Evolutionary conservation across 2,329 filamentous ascomycete genomes (phyloP).

Genomic region (Claviceps arundinis): DNA sequence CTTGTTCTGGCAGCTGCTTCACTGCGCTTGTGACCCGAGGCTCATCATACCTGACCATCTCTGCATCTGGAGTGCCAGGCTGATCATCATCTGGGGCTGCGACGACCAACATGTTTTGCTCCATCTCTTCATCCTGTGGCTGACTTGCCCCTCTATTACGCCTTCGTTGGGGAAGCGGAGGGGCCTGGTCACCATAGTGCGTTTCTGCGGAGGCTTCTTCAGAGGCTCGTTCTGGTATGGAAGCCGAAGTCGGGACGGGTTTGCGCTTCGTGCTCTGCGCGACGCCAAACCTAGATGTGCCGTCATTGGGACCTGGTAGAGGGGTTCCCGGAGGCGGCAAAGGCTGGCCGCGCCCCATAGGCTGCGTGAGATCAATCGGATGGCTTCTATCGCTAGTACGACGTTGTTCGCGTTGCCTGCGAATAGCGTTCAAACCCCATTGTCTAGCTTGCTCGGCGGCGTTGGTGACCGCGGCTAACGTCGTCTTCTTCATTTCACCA

Average conservation of each 20-base stretch:
- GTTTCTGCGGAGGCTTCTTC: constrained; percentile 10
- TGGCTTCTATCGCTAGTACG: constrained; percentile 18
- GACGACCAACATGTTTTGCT: constrained; percentile 48
- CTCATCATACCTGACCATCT: constrained; percentile 13
- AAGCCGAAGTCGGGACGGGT: constrained; percentile 40
- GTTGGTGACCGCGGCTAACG: constrained; percentile 41
- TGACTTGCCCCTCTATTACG: constrained; percentile 21
- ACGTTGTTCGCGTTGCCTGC: constrained; percentile 32
- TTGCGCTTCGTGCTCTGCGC: constrained; percentile 52
- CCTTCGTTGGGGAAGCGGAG: constrained; percentile 35
- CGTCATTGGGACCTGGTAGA: constrained; percentile 52
- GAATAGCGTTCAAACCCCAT: constrained; percentile 46
- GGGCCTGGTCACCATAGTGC: constrained; percentile 20
- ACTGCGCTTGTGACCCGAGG: constrained; percentile 7
- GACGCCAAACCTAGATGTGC: constrained; percentile 42
- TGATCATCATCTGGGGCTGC: constrained; percentile 51
- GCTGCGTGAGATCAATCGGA: constrained; percentile 41
- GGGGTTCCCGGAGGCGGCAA: constrained; percentile 71
- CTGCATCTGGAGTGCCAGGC: constrained; percentile 35
- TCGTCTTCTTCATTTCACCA: constrained; percentile 31
- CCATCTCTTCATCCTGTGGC: constrained; percentile 21
- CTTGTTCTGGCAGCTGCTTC: not conserved
- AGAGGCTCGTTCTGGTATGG: constrained; percentile 12
- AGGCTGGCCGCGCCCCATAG: constrained; percentile 72
- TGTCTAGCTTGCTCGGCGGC: constrained; percentile 42